phyloP scores from a whole-genome alignment of 306 rosid species.

The Prunus padus region DNA sequence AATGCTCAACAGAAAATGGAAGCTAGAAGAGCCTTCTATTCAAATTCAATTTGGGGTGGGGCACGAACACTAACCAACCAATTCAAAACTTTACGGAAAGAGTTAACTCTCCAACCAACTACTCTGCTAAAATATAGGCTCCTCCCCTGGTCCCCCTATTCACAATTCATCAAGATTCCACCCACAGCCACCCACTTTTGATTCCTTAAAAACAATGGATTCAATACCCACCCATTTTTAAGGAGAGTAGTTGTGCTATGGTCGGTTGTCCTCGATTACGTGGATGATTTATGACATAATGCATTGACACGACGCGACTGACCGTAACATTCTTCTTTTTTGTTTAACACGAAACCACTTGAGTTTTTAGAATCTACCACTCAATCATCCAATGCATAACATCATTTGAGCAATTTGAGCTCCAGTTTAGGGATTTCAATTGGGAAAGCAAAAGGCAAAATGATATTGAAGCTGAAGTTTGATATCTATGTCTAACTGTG shows the following conservation, averaged over 20 bases:
- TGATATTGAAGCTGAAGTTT: background rate
- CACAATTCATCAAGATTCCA: too few species aligned
- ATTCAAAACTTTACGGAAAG: too few species aligned
- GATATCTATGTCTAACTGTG: background rate
- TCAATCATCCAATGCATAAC: background rate
- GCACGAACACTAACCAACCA: background rate
- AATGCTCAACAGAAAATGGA: background rate
- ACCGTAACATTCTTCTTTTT: background rate
- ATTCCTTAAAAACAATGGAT: too few species aligned
- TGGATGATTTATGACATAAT: too few species aligned
- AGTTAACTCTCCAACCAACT: background rate
- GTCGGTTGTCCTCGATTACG: too few species aligned
- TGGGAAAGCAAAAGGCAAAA: background rate
- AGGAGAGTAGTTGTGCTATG: too few species aligned
- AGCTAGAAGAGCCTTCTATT: conserved; percentile 4
- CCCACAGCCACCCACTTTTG: too few species aligned
- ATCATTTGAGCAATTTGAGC: background rate
- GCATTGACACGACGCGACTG: too few species aligned
- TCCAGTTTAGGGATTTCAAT: background rate
- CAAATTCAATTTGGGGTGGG: background rate
- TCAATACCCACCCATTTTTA: too few species aligned
- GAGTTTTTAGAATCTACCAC: background rate
- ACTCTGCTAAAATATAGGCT: background rate
- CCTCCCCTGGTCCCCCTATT: too few species aligned
- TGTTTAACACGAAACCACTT: background rate